A percentile compares a stretch with the other conserved stretches of the same genome.
phyloP scores from a whole-genome alignment of 2,329 filamentous ascomycete species.

The Talaromyces sp. region DNA sequence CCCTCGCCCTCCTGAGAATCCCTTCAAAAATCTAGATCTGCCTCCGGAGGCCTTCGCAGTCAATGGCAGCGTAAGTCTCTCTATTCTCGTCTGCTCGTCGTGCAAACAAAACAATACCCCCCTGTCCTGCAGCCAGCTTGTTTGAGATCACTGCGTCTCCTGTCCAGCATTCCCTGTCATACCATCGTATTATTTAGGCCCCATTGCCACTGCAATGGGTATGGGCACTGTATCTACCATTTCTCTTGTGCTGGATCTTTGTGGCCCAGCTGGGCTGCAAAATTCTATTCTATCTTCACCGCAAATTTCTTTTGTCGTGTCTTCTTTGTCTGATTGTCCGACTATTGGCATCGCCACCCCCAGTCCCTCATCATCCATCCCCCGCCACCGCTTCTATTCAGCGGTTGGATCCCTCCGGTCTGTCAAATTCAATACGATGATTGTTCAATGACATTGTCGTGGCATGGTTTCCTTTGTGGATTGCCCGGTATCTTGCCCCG shows the following conservation, averaged over 20 bases:
- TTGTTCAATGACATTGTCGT: neutral
- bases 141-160: neutral
- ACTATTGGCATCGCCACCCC: neutral
- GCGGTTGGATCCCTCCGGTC: neutral
- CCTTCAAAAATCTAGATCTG: conserved; percentile 8
- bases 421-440: neutral
- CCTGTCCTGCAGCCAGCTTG: neutral
- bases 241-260: neutral
- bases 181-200: neutral
- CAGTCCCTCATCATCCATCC: neutral
- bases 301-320: neutral
- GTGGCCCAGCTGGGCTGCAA: neutral
- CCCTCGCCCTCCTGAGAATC: conserved; percentile 5
- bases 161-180: neutral
- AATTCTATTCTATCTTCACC: neutral
- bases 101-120: neutral
- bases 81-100: neutral
- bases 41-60: conserved; percentile 7
- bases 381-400: neutral
- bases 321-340: neutral
- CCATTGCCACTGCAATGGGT: neutral
- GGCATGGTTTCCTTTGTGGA: neutral
- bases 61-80: conserved; percentile 2
- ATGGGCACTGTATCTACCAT: neutral
- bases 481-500: neutral